These are phyloP conservation scores for Aleurites moluccanus DNA, from an alignment of 441 rosid species.

Conservation along the genomic window DNA sequence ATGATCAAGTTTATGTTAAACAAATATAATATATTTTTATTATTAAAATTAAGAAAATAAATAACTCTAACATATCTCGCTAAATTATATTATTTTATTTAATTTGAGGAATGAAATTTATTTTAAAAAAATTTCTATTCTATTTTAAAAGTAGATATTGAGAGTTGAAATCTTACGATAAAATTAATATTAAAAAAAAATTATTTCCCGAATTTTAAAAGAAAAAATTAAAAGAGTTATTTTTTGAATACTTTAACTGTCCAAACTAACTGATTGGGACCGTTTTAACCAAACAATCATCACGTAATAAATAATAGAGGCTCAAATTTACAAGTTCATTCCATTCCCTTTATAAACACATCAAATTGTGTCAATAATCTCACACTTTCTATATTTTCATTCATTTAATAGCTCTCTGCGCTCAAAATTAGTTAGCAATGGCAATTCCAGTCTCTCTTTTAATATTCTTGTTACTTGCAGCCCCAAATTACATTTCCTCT, in stretches of 20 bases:
- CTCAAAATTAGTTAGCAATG: conserved; percentile 7
- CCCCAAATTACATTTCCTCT: conserved; percentile 37
- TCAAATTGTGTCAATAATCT: not conserved
- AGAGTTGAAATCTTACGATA: no score
- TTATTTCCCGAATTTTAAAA: no score
- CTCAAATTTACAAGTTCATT: not conserved
- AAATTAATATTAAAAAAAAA: no score
- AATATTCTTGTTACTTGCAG: conserved; percentile 29
- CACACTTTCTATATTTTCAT: conserved; percentile 8
- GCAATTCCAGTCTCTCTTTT: conserved; percentile 25
- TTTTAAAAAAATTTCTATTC: no score
- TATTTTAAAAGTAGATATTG: no score
- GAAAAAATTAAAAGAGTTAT: not conserved
- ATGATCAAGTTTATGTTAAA: no score
- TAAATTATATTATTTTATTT: no score
- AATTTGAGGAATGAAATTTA: no score
- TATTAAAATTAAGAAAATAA: no score
- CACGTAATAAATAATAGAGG: not conserved
- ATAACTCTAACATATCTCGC: no score
- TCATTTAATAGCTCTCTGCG: not conserved
- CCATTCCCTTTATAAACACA: conserved; percentile 35
- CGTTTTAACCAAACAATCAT: not conserved
- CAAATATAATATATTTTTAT: no score
- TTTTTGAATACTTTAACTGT: not conserved
- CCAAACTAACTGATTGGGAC: conserved; percentile 24